Evolutionary conservation across 2,329 filamentous ascomycete species (phyloP).

Genomic region (Sclerotinia glacialis): DNA sequence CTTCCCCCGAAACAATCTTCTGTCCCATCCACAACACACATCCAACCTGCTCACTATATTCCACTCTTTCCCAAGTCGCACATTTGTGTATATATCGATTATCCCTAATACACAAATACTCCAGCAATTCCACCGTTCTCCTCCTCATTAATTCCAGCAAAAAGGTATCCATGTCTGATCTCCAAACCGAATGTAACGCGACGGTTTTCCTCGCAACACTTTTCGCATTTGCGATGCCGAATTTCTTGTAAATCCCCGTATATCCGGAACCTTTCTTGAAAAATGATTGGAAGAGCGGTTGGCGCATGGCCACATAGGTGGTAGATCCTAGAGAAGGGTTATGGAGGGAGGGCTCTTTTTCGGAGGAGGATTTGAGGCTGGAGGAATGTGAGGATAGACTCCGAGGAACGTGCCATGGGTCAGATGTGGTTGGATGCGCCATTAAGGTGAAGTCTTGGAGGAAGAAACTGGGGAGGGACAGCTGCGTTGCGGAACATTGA

Average conservation of each 20-base stretch:
- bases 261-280: constrained; percentile 2
- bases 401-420: constrained; percentile 57
- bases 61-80: constrained; percentile 46
- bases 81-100: constrained; percentile 46
- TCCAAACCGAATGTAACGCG: constrained; percentile 41
- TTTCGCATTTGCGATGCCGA: not conserved
- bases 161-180: constrained; percentile 55
- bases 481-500: constrained; percentile 50
- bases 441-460: constrained; percentile 60
- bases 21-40: constrained; percentile 34
- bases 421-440: constrained; percentile 51
- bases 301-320: constrained; percentile 23
- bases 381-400: constrained; percentile 33
- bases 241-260: not conserved
- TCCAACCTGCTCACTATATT: constrained; percentile 38
- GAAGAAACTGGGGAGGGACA: constrained; percentile 57
- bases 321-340: constrained; percentile 18
- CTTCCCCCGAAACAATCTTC: not conserved
- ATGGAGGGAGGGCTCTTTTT: not conserved
- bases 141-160: constrained; percentile 52
- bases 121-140: constrained; percentile 47
- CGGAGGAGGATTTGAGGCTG: not conserved
- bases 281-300: constrained; percentile 14
- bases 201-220: not conserved
- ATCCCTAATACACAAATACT: constrained; percentile 41